Base-by-base conservation (phyloP, 202 grass and related monocot genomes). In the Bolboschoenoplectus hybrid region DNA sequence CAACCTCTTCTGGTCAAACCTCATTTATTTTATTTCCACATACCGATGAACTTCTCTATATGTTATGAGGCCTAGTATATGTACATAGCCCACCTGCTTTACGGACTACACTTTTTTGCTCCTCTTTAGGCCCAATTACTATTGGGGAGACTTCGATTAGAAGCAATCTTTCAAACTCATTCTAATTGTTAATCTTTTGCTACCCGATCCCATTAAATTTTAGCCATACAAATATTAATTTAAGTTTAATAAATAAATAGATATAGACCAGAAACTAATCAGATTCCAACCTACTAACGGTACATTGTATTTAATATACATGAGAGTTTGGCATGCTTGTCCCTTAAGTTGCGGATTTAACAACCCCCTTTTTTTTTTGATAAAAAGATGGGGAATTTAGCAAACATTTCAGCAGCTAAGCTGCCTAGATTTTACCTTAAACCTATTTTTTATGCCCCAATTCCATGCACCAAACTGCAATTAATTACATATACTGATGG, bases 211-310 rank as follows among this genome's bases (percentile, higher is more conserved):
- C 56, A 17, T 32, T 34, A 46, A 41, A 43, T 69, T 69, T 69
- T 17, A 66, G 35, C 63, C 3, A 66, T 64, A 64, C 61, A 64
- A 20, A 62, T 19, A 26, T 26, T 26, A 26, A 26, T 26, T 26
- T 26, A 26, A 26, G 26, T 26, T 26, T 26, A 26, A 26, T 26
- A 26, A 26, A 26, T 26, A 26, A 26, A 26, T 26, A 26, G 26
- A 26, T 26, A 26, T 26, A 26, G 26, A 26, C 26, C 26, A 46
- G 5, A 46, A 46, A 46, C 44, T 5, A 6, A 12, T 14, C 14
- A 65, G 39, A 82, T 66, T 67, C 60, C 80, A 32, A 82, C 16
- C 80, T 50, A 82, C 60, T 35, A 82, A 82, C 80, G 60, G 80
- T 60, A 13, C 50, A 41, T 80, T 55, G 46, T 58, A 38, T 38